These are phyloP conservation scores for Saururus chinensis DNA, from an alignment of 164 flowering plant species.

Conservation along the genomic window DNA sequence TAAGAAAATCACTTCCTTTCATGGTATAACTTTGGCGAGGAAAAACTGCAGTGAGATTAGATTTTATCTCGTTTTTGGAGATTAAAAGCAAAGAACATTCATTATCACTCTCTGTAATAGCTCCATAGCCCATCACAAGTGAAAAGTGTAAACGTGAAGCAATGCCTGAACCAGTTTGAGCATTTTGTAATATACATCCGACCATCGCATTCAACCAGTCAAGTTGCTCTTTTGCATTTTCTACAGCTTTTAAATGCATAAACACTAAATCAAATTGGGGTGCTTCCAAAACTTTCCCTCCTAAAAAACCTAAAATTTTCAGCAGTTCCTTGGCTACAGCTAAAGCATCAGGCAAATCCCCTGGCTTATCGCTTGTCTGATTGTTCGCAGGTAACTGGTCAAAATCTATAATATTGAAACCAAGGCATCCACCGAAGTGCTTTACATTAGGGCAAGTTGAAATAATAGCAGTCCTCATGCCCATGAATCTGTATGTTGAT, in stretches of 20 bases:
- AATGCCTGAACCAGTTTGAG: constrained; percentile 47
- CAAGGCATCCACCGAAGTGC: constrained; percentile 43
- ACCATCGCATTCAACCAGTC: constrained; percentile 46
- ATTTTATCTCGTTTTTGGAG: constrained; percentile 14
- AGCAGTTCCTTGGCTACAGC: constrained; percentile 34
- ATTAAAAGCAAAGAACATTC: constrained; percentile 18
- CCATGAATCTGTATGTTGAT: constrained; percentile 68
- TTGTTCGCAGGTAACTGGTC: constrained; percentile 23
- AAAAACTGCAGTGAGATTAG: constrained; percentile 31
- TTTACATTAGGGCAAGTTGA: constrained; percentile 34
- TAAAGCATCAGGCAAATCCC: constrained; percentile 8
- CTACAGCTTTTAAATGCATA: constrained; percentile 49
- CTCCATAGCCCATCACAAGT: constrained; percentile 72
- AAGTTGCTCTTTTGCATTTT: constrained; percentile 11
- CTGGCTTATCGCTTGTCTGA: constrained; percentile 5
- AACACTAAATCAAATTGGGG: constrained; percentile 62
- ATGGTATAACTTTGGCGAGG: constrained; percentile 82
- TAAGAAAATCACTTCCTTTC: constrained; percentile 42
- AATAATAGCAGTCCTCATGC: constrained; percentile 70
- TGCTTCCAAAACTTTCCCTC: constrained; percentile 39
- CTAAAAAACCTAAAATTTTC: constrained; percentile 69
- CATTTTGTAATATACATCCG: constrained; percentile 38
- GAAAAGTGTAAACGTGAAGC: constrained; percentile 71
- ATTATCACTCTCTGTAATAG: constrained; percentile 23
- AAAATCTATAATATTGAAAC: constrained; percentile 30